These are phyloP conservation scores for Ganoderma sinense DNA, from an alignment of 1,284 basidiomycete species.

Conservation along the genomic window DNA sequence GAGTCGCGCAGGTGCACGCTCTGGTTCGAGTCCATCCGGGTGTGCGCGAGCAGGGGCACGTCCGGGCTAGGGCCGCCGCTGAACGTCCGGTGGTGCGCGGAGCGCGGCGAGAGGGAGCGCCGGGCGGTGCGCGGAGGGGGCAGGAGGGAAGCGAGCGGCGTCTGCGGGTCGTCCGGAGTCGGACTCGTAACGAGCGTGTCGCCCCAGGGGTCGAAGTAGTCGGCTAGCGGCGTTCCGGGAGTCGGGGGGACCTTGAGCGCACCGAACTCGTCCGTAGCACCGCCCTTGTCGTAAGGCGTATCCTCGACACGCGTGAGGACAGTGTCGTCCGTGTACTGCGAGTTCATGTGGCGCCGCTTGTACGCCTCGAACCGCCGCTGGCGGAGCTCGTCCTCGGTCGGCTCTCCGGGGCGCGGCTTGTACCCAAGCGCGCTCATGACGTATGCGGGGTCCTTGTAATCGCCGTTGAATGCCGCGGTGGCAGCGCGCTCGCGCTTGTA, in stretches of 20 bases:
- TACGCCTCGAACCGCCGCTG: constrained; percentile 40
- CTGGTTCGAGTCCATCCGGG: constrained; percentile 32
- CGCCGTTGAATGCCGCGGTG: constrained; percentile 24
- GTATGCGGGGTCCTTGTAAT: constrained; percentile 27
- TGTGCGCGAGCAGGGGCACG: constrained; percentile 44
- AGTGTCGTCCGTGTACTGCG: constrained; percentile 46
- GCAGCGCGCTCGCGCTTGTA: constrained; percentile 29
- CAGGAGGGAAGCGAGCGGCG: constrained; percentile 10
- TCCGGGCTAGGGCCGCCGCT: constrained; percentile 35
- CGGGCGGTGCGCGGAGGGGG: constrained; percentile 14
- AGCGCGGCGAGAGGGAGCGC: constrained; percentile 24
- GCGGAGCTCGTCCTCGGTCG: constrained; percentile 42
- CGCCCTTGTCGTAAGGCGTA: constrained; percentile 24
- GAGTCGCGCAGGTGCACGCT: constrained; percentile 8
- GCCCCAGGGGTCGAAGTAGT: constrained; percentile 27
- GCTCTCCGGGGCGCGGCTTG: constrained; percentile 30
- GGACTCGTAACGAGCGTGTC: constrained; percentile 34
- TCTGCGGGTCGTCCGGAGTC: constrained; percentile 21
- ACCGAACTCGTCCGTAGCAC: constrained; percentile 37
- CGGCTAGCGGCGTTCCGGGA: constrained; percentile 16
- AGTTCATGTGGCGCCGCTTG: constrained; percentile 36
- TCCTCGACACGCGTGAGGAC: constrained; percentile 41
- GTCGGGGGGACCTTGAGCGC: constrained; percentile 16
- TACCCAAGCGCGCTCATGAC: constrained; percentile 12
- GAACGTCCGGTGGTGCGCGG: constrained; percentile 34